Conservation (phyloP, 2,329 filamentous ascomycete species). For the Xylariaceae sp. region DNA sequence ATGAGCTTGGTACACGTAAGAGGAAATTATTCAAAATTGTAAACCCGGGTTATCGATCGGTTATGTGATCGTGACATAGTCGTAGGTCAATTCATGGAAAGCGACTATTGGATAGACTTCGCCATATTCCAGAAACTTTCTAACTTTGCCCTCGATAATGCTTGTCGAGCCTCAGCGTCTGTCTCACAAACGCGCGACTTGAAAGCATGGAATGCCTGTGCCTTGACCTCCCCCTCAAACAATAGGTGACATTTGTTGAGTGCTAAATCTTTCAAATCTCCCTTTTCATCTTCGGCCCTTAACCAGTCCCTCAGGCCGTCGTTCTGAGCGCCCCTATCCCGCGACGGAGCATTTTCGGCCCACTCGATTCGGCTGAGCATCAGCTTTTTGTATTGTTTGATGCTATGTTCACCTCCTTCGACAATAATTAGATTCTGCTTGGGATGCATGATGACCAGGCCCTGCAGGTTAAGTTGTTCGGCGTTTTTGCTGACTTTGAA, state of each 20-base stretch:
- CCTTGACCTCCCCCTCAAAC: constrained; percentile 89
- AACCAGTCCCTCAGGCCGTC: constrained; percentile 73
- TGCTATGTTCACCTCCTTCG: constrained; percentile 85
- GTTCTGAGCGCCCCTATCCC: constrained; percentile 64
- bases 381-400: constrained; percentile 86
- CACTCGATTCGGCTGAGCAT: constrained; percentile 95
- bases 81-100: constrained; percentile 18
- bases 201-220: constrained; percentile 84
- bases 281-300: constrained; percentile 76
- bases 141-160: constrained; percentile 81
- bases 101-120: constrained; percentile 58
- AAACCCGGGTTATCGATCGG: too few relatives aligned
- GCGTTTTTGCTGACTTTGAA: constrained; percentile 94
- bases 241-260: constrained; percentile 82
- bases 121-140: constrained; percentile 95
- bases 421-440: constrained; percentile 88
- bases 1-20: neutral
- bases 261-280: constrained; percentile 80
- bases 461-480: constrained; percentile 84
- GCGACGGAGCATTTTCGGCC: constrained; percentile 83
- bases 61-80: too few relatives aligned
- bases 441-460: constrained; percentile 90
- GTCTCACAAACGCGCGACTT: constrained; percentile 90
- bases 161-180: constrained; percentile 84
- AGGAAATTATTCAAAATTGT: too few relatives aligned